A percentile compares a stretch with the other conserved stretches of the same genome.
Conservation (phyloP, 2,329 filamentous ascomycete genomes). For the Didymella exigua region DNA sequence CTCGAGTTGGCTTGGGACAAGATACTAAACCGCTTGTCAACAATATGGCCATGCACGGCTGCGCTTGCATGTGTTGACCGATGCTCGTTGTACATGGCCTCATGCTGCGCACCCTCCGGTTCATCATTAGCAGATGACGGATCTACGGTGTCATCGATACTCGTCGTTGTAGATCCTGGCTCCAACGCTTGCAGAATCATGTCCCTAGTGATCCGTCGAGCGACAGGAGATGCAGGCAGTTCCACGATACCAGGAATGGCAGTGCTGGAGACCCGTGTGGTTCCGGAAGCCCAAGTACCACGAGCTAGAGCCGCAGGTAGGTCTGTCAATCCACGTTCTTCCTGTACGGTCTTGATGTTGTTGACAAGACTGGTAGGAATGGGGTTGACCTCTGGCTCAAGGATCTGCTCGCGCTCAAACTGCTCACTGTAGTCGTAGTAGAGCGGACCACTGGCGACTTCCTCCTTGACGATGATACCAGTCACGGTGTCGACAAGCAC, state of each 20-base stretch:
- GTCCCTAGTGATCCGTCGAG: conserved; percentile 41
- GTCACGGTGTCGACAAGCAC: conserved; percentile 39
- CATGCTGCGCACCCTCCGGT: background rate
- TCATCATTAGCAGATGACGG: background rate
- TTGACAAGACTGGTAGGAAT: conserved; percentile 49
- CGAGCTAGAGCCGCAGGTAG: conserved; percentile 1
- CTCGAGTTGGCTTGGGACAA: conserved; percentile 36
- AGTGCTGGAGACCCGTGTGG: background rate
- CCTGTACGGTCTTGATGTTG: conserved; percentile 51
- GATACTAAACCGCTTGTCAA: conserved; percentile 26
- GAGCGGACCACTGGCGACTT: conserved; percentile 20
- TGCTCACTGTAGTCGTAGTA: conserved; percentile 49
- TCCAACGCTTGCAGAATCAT: conserved; percentile 37
- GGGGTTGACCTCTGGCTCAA: conserved; percentile 22
- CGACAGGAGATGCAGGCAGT: conserved; percentile 42
- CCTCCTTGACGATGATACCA: conserved; percentile 32
- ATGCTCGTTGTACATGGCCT: background rate
- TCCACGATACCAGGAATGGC: conserved; percentile 22
- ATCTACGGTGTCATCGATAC: conserved; percentile 23
- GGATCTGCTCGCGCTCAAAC: conserved; percentile 36
- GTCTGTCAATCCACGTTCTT: conserved; percentile 38
- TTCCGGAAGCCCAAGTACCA: background rate
- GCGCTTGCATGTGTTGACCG: background rate
- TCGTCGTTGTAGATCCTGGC: conserved; percentile 33
- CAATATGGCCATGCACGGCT: background rate